Base-by-base conservation (phyloP, 768 basidiomycete species). In the Roridomyces roridus region DNA sequence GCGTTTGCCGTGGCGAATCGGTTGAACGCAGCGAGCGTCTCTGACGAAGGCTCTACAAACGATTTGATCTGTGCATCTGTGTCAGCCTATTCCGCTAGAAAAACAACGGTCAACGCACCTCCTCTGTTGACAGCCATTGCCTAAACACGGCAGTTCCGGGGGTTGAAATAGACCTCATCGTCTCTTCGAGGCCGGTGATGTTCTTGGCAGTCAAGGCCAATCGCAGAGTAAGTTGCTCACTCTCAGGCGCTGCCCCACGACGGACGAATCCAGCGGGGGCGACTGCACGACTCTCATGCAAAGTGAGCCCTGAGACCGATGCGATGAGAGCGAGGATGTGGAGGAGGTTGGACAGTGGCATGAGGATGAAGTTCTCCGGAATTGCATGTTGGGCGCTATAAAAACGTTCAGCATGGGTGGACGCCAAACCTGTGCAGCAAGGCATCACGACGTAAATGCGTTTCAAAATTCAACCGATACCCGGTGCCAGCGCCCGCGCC, bases 191-290 rank as follows among this genome's bases (percentile, higher is more conserved):
- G 46, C 56, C 56, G 23, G 17, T 37, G 49, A 57, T 48, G 41
- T 57, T 51, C 34, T 57, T 51, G 34, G 48, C 35, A 37, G 56
- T 28, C 48, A 57, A 46, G 21, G 41, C 56, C 40, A 57, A 50
- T 21, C 48, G 40, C 34, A 57, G 42, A 36, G 48, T 57, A 29
- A 57, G 25, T n/a, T 49, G 42, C 25, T 44, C 56, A 31, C 29
- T 45, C 40, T 23, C 25, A 11, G 48, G 48, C 26, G 48, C 56
- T 35, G 48, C 34, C 25, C 56, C 56, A 31, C 37, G 40, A 25
- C 31, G 43, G 20, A 45, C 20, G 37, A 57, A 57, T 28, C 56
- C 49, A 18, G 41, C 21, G 23, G 56, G 56, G n/a, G 43, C 56
- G 24, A 49, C 47, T 44, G 35, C 18, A 35, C 49, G 56, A 29